Base-by-base conservation (phyloP, 2,329 filamentous ascomycete species). In the Meredithiella fracta region DNA sequence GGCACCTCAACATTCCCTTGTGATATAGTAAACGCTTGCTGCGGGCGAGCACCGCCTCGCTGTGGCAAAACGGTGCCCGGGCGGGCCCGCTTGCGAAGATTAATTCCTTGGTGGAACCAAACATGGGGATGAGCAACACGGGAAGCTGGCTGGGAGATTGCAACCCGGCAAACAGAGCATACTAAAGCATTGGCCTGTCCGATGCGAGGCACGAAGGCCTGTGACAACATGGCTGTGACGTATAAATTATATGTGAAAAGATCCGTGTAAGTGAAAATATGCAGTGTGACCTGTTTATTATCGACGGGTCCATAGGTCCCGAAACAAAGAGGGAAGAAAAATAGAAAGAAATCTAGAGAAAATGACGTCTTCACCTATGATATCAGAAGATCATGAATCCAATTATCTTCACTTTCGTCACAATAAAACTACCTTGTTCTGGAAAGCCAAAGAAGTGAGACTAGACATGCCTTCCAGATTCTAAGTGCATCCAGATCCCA, bases 121-220 rank as follows among this genome's bases (percentile, higher is more conserved):
- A 51, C 34, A 22, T 47, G 52, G 11, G 47, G 23, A 23, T 55
- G 47, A n/a, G 52, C 29, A 23, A 25, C 17, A 11, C n/a, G 9
- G 40, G 29, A 40, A 14, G 26, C 3, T 40, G 23, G 44, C 20
- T 51, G 38, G 22, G 42, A 47, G 15, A 55, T 26, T 22, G 44
- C 17, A 14, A 29, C 34, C n/a, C 47, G 38, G 47, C 37, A 51
- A 47, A 26, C 52, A 31, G 37, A 42, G 47, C 52, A 55, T 34
- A 55, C 37, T 22, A 59, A 53, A 29, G 50, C 17, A 51, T 56
- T 59, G 31, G 57, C 54, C 51, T 59, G 57, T 50, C 23, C 47
- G 14, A 59, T 52, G 51, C 44, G 54, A 56, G 57, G 54, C 54
- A 55, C 54, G n/a, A 53, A 15, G 40, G 54, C 54, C 57, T 59